Evolutionary conservation across 345 rosid genomes (phyloP).

Genomic region (Mangifera indica): DNA sequence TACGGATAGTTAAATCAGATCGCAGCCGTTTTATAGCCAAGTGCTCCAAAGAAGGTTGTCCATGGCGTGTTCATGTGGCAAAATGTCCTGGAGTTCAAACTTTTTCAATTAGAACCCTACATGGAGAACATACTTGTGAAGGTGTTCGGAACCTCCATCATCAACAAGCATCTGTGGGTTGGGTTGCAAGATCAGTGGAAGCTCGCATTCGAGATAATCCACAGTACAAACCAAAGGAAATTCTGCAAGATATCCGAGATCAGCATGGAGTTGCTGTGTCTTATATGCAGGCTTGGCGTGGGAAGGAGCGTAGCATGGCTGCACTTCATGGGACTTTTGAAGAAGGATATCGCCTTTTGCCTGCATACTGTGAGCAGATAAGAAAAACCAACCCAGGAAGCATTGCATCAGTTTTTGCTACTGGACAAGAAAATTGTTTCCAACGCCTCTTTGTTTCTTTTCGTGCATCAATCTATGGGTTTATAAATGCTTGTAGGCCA

Average conservation of each 20-base stretch:
- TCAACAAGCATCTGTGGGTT: constrained; percentile 99
- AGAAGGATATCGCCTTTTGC: constrained; percentile 91
- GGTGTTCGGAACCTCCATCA: constrained; percentile 92
- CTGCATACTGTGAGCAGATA: constrained; percentile 87
- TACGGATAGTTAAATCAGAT: constrained; percentile 96
- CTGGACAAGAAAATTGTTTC: constrained; percentile 88
- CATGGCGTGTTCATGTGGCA: constrained; percentile 98
- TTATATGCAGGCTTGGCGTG: constrained; percentile 99
- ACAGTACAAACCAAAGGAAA: constrained; percentile 92
- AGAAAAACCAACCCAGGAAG: constrained; percentile 84
- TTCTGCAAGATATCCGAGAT: constrained; percentile 89
- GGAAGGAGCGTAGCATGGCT: constrained; percentile 99
- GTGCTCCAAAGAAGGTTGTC: constrained; percentile 99
- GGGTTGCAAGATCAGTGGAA: constrained; percentile 99
- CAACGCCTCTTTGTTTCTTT: constrained; percentile 89
- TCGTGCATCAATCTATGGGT: constrained; percentile 89
- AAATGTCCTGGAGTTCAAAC: constrained; percentile 93
- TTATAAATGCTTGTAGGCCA: constrained; percentile 88
- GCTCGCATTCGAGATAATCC: constrained; percentile 92
- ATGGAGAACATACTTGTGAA: constrained; percentile 92
- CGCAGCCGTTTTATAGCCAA: constrained; percentile 97
- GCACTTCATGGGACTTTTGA: constrained; percentile 98
- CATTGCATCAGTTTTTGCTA: constrained; percentile 80
- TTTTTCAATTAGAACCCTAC: constrained; percentile 83
- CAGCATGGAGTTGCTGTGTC: constrained; percentile 98